These are phyloP conservation scores for Dianthus caryophyllus DNA, from an alignment of 148 eudicot species.

Conservation along the genomic window DNA sequence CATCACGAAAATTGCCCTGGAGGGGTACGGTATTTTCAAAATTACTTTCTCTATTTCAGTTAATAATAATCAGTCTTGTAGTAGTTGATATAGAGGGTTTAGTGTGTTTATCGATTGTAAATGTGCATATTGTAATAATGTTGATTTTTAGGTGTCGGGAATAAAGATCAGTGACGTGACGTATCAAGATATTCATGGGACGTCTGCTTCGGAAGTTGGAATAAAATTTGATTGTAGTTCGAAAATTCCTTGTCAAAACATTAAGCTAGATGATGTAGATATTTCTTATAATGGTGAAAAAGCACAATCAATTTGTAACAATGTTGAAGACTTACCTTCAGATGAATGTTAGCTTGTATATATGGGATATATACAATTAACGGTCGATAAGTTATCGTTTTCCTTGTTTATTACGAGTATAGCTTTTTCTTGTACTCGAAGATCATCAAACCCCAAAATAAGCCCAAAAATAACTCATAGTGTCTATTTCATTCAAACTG, in stretches of 20 bases:
- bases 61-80: neutral
- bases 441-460: too few relatives aligned
- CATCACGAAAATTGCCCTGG: slow-evolving; percentile 29
- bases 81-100: too few relatives aligned
- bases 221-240: slow-evolving; percentile 47
- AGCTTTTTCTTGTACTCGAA: too few relatives aligned
- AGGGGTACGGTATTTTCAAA: slow-evolving; percentile 20
- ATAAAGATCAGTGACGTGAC: slow-evolving; percentile 35
- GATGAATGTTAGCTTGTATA: neutral
- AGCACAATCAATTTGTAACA: slow-evolving; percentile 26
- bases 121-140: too few relatives aligned
- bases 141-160: slow-evolving; percentile 32
- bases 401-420: too few relatives aligned
- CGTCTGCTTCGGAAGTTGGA: slow-evolving; percentile 42
- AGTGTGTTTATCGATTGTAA: too few relatives aligned
- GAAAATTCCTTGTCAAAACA: slow-evolving; percentile 27
- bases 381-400: too few relatives aligned
- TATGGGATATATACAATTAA: too few relatives aligned
- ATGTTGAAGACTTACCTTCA: slow-evolving; percentile 32
- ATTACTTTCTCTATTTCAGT: too few relatives aligned
- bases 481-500: too few relatives aligned
- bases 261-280: slow-evolving; percentile 30
- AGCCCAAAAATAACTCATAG: too few relatives aligned
- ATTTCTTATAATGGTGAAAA: slow-evolving; percentile 23
- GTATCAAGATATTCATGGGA: slow-evolving; percentile 46